Base-by-base conservation (phyloP, 306 rosid genomes). In the Vigna radiata region DNA sequence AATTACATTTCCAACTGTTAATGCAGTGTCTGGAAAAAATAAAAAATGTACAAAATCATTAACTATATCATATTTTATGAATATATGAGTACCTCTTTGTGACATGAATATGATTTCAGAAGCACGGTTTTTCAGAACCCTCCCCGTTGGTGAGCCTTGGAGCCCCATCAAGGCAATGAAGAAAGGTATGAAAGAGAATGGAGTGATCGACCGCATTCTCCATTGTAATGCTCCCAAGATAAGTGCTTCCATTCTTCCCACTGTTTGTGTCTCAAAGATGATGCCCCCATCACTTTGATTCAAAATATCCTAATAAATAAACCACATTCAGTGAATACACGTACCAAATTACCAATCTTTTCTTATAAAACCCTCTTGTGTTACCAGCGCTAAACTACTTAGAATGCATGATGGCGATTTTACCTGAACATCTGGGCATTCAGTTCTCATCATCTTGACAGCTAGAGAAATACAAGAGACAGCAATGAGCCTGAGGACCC, bases 161-260 rank as follows among this genome's bases (percentile, higher is more conserved):
- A 85, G 83, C 12, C 72, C 76, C 64, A 88, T 83, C 50, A 87
- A 43, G 73, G 85, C 74, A 44, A 84, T 65, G 88, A 93, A 89
- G 74, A 83, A 89, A 2, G 90, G 54, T n/a, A 90, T 2, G 76
- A 93, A 93, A 41, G 96, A 90, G 85, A 90, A 90, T 21, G 97
- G 94, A 12, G 96, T 93, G 71, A 90, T 86, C 4, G 97, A 93
- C 6, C 97, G 91, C 96, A 93, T 90, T 82, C 96, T 75, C 97
- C 97, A 93, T 75, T 93, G 72, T 4, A 93, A 78, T 63, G 88
- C 92, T 72, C 94, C 94, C 85, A 93, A 83, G 27, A 93, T 72
- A 25, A 93, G 82, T 8, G 73, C 64, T 77, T 93, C 97, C 97
- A 90, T 93, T 83, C 90, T 85, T 73, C 82, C 78, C 16, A 90